These are phyloP conservation scores for Austroboletus festivus DNA, from an alignment of 768 basidiomycete genomes.

Conservation along the genomic window DNA sequence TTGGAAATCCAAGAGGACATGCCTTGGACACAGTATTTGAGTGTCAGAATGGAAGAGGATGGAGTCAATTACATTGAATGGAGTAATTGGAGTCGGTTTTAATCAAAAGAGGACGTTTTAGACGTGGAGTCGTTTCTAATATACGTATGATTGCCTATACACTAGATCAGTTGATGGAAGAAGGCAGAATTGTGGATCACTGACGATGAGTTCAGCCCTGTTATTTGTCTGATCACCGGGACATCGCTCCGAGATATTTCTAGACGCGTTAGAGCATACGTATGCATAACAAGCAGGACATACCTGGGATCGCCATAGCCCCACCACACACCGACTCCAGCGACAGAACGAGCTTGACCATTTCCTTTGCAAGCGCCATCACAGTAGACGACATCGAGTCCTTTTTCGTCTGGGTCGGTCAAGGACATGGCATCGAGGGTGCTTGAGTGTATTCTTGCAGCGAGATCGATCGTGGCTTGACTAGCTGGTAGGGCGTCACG, in stretches of 20 bases:
- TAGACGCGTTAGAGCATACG: conserved; percentile 27
- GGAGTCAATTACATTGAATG: conserved; percentile 58
- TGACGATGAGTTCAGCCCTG: conserved; percentile 81
- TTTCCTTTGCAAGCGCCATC: conserved; percentile 90
- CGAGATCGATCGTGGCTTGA: conserved; percentile 27
- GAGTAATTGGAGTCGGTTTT: conserved; percentile 86
- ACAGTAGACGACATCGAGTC: conserved; percentile 62
- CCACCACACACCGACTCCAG: conserved; percentile 93
- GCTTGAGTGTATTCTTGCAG: not conserved
- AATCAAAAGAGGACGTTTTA: conserved; percentile 59
- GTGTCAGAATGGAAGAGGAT: not conserved
- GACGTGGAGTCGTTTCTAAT: conserved; percentile 66
- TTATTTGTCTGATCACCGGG: conserved; percentile 86
- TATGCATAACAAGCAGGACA: not conserved
- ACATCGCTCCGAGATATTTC: conserved; percentile 80
- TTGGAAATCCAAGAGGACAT: conserved; percentile 61
- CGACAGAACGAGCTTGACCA: conserved; percentile 60
- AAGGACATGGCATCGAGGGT: not conserved
- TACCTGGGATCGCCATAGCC: conserved; percentile 61
- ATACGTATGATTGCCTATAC: conserved; percentile 83
- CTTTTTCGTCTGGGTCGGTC: conserved; percentile 23
- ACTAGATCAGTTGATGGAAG: not conserved
- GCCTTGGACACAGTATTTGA: no score
- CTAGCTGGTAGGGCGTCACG: conserved; percentile 6
- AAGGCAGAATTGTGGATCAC: conserved; percentile 23